phyloP scores from a whole-genome alignment of 768 basidiomycete genomes.

The Wakefieldia striispora region DNA sequence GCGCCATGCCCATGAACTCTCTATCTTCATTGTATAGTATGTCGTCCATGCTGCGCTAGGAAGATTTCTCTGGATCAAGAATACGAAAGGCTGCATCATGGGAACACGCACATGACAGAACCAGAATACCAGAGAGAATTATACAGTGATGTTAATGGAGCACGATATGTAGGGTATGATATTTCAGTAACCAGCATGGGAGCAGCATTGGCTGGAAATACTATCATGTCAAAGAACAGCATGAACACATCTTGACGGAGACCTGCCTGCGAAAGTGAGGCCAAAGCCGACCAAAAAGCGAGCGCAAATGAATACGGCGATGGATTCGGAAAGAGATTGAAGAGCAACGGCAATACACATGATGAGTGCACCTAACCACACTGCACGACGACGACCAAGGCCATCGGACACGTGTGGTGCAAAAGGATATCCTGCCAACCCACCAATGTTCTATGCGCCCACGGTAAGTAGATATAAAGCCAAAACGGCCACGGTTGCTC shows the following conservation, averaged over 20 bases:
- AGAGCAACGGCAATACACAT: constrained; percentile 68
- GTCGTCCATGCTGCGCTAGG: constrained; percentile 78
- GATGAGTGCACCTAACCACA: constrained; percentile 65
- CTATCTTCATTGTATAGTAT: constrained; percentile 74
- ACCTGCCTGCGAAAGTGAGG: constrained; percentile 61
- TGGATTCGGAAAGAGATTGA: constrained; percentile 68
- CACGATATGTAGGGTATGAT: constrained; percentile 82
- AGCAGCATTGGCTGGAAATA: constrained; percentile 59
- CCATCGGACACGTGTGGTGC: constrained; percentile 71
- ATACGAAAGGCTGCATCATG: neutral
- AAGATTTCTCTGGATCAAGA: neutral
- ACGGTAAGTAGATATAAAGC: neutral
- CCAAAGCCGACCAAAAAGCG: constrained; percentile 79
- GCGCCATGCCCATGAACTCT: constrained; percentile 77
- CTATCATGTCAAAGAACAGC: neutral
- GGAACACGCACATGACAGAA: constrained; percentile 58
- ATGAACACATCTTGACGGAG: neutral
- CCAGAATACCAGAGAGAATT: constrained; percentile 89
- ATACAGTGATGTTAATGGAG: constrained; percentile 72
- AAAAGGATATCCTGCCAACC: constrained; percentile 65
- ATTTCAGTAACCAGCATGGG: constrained; percentile 85
- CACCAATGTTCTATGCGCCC: constrained; percentile 58
- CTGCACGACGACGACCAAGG: constrained; percentile 62
- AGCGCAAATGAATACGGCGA: constrained; percentile 80
- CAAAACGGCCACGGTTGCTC: constrained; percentile 2